Base-by-base conservation (phyloP, 345 rosid species). In the Brassica incana region DNA sequence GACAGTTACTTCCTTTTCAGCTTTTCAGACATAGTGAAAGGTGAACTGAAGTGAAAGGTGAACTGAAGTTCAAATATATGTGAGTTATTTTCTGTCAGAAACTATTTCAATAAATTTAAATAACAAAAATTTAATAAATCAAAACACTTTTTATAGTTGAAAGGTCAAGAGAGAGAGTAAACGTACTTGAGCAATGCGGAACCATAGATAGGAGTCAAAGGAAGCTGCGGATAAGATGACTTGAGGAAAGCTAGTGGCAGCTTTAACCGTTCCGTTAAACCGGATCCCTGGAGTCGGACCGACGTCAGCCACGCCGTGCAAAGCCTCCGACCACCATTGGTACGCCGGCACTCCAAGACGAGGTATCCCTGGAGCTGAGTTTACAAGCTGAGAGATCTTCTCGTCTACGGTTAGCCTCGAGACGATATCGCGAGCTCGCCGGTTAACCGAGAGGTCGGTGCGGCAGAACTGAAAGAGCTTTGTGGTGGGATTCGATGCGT, bases 241-340 rank as follows among this genome's bases (percentile, higher is more conserved):
- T 35, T 91, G 97, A 70, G 98, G 99, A 84, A 92, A 93, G 86
- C 90, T 92, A 50, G 98, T 93, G 43, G 98, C 97, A n/a, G 83
- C 78, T 69, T 35, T 71, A 43, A 93, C 85, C 72, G 83, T 66
- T 0, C 92, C 91, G 15, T 87, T 80, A 74, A 95, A 87, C 48
- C 66, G 78, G 80, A 90, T 81, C 38, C 99, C 99, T 0, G 73
- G 65, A 61, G 65, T 61, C 8, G 65, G 78, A 14, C 81, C 84
- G 0, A 67, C 88, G 8, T 64, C 60, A 63, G 98, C 72, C 48
- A 91, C 91, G 6, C 99, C 97, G 4, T 95, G 99, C 14, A 95
- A 81, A 10, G 96, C 95, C 86, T 93, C 99, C 2, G 97, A 88
- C 99, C 98, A 92, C 98, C 99, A 95, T 74, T 95, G 86, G 65